Conservation (phyloP, 2,329 filamentous ascomycete genomes). For the Scedosporium dehoogii region DNA sequence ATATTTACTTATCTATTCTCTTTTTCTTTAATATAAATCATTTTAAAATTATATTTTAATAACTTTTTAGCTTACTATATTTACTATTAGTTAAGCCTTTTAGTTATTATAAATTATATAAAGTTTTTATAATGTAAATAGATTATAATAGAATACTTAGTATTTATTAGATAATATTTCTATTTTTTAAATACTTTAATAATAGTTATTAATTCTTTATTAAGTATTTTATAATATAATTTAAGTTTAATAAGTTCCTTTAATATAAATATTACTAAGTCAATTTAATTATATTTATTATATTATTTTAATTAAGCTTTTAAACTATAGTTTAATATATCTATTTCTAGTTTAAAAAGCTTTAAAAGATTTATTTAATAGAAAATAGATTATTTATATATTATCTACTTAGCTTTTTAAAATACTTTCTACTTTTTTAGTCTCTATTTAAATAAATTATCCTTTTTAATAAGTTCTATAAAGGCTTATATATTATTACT, state of each 20-base stretch:
- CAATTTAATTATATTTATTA: too few species aligned
- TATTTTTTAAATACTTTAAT: slow-evolving; percentile 9
- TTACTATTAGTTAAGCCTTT: slow-evolving; percentile 8
- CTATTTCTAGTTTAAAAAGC: background rate
- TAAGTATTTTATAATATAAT: slow-evolving; percentile 12
- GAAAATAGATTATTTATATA: too few species aligned
- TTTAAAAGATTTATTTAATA: background rate
- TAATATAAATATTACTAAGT: too few species aligned
- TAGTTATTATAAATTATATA: slow-evolving; percentile 5
- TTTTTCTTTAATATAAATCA: slow-evolving; percentile 6
- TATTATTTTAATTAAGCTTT: too few species aligned
- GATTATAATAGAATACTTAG: background rate
- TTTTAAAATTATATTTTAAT: slow-evolving; percentile 8
- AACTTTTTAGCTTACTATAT: slow-evolving; percentile 6
- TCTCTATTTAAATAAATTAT: background rate
- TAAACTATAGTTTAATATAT: too few species aligned
- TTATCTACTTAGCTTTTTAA: background rate
- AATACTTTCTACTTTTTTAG: background rate
- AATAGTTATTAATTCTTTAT: slow-evolving; percentile 12
- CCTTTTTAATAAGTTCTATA: background rate
- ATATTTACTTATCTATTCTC: slow-evolving; percentile 5
- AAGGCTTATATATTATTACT: background rate
- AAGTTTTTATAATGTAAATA: background rate
- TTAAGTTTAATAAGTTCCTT: slow-evolving; percentile 11
- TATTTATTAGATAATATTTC: slow-evolving; percentile 5